Evolutionary conservation across 768 basidiomycete species (phyloP), one percentile per base, ranked within the genome.

Genomic region (Lyophyllum semitale): DNA sequence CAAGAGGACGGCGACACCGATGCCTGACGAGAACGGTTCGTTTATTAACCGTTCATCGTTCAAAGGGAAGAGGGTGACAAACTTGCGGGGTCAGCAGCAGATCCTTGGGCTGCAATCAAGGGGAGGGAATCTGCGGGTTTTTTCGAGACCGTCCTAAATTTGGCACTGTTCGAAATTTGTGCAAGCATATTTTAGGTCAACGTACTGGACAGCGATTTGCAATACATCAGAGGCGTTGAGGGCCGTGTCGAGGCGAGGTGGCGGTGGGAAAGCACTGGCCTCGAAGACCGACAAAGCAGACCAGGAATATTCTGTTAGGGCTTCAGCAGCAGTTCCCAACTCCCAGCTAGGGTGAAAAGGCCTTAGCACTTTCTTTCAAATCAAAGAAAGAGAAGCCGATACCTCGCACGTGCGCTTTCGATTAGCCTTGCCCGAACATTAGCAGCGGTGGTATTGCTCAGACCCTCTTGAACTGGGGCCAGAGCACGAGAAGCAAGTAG

Each of bases 31-130:
- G 35, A n/a, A 26, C 9, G n/a, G 40, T 22, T n/a, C 25, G 57
- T 44, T 40, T 53, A 59, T 37, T 46, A 38, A 42, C 42, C 30
- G 27, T 42, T 23, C 57, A n/a, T 32, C 43, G 22, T 41, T 47
- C 17, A 38, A 48, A 46, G 26, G 32, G 43, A 23, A 46, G 25
- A 30, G 35, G 30, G 22, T 42, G 17, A 67, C 75, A 44, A 54
- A 79, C 79, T 84, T 3, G 85, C 81, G 15, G 85, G 86, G 61
- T 88, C 87, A 0, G 78, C 85, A 5, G 80, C 83, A 27, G 82
- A 79, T 27, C 79, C 79, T 49, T 82, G 71, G 20, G 75, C 71
- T 20, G 73, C 65, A 15, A 81, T 68, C 23, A 87, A 67, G 8
- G 81, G 63, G 26, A 75, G 60, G 15, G 74, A 70, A 35, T 70